Evolutionary conservation across 1,139 yeast species (phyloP).

Genomic region (Tardiomyces blankii): DNA sequence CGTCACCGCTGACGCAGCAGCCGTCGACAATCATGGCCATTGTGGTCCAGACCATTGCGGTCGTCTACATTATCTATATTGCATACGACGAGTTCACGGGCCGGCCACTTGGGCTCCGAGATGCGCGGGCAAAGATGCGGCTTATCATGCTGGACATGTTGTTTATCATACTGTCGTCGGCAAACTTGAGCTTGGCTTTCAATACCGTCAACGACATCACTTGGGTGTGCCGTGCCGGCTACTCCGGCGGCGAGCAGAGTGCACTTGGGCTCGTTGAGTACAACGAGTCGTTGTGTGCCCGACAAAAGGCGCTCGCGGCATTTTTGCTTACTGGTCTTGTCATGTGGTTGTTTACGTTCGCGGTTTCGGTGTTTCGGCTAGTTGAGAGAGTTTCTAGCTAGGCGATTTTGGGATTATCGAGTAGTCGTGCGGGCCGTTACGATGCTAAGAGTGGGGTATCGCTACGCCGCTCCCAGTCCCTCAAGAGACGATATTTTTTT

Average conservation of each 20-base stretch:
- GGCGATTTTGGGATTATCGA: too few species aligned
- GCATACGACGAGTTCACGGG: constrained; percentile 88
- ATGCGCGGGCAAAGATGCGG: constrained; percentile 72
- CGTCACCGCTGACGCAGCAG: constrained; percentile 53
- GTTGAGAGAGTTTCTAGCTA: constrained; percentile 50
- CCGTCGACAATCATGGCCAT: constrained; percentile 91
- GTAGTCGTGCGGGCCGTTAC: too few species aligned
- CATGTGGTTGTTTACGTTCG: constrained; percentile 78
- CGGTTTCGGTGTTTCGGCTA: constrained; percentile 72
- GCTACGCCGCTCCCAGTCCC: too few species aligned
- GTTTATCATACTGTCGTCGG: constrained; percentile 87
- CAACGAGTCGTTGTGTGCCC: constrained; percentile 46
- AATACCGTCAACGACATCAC: constrained; percentile 68
- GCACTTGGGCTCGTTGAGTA: constrained; percentile 13
- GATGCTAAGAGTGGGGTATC: too few species aligned
- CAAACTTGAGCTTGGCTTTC: constrained; percentile 76
- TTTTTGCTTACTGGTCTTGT: constrained; percentile 65
- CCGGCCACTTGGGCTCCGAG: constrained; percentile 79
- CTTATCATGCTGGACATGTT: constrained; percentile 67
- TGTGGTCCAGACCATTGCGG: constrained; percentile 69
- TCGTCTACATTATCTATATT: constrained; percentile 67
- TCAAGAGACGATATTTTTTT: too few species aligned
- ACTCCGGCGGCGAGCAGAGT: neutral
- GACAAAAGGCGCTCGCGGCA: constrained; percentile 70
- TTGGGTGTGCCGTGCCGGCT: constrained; percentile 55